Evolutionary conservation across 306 rosid genomes (phyloP).

Genomic region (Rosa chinensis): DNA sequence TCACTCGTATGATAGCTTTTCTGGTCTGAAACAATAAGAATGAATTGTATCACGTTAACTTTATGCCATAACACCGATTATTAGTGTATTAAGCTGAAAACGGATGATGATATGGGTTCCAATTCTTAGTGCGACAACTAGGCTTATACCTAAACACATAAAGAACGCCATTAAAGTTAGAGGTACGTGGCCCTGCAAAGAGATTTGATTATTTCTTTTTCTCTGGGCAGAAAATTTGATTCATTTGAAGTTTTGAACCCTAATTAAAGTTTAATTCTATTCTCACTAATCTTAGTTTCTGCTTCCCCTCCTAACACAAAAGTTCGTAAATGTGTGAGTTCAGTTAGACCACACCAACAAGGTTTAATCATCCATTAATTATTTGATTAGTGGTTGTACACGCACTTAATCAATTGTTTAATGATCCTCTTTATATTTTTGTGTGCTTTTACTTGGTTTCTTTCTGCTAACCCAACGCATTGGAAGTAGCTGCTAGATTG

Average conservation of each 20-base stretch:
- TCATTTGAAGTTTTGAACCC: background rate
- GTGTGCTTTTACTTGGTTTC: background rate
- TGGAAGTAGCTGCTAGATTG: constrained; percentile 20
- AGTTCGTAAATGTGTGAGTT: background rate
- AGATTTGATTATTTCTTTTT: background rate
- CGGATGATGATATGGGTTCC: constrained; percentile 8
- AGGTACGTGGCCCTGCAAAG: background rate
- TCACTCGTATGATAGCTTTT: background rate
- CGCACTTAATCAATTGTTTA: background rate
- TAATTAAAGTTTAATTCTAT: background rate
- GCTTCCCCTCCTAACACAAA: background rate
- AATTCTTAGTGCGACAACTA: constrained; percentile 1
- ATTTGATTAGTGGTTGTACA: background rate
- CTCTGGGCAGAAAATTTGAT: background rate
- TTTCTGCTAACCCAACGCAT: constrained; percentile 9
- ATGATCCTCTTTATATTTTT: background rate
- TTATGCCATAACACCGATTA: background rate
- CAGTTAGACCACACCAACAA: background rate
- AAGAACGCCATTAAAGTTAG: background rate
- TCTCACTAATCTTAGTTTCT: background rate
- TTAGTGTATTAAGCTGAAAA: background rate
- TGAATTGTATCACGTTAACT: background rate
- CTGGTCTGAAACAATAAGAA: background rate
- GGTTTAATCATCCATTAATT: background rate
- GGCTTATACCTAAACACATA: background rate